Conservation (phyloP, 805 yeast genomes). For the Saturnispora besseyi region DNA sequence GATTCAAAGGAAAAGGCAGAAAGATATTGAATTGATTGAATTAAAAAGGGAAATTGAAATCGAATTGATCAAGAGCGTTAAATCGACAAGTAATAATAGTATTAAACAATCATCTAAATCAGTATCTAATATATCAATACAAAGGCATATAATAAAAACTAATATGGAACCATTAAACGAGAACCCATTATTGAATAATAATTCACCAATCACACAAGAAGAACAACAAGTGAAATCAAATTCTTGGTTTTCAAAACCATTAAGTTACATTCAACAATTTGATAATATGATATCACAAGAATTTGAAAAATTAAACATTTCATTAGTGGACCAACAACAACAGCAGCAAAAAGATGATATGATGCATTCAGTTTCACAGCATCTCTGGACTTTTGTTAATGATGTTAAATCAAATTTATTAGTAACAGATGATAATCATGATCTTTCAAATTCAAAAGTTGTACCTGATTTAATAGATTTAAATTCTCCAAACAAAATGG, state of each 20-base stretch:
- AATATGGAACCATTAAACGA: constrained; percentile 9
- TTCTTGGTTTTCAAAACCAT: constrained; percentile 39
- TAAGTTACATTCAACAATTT: constrained; percentile 54
- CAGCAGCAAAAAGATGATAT: constrained; percentile 23
- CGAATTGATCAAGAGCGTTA: constrained; percentile 36
- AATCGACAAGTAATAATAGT: constrained; percentile 2
- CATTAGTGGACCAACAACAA: constrained; percentile 21
- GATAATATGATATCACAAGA: constrained; percentile 60
- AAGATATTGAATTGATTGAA: constrained; percentile 41
- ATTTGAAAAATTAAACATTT: constrained; percentile 43
- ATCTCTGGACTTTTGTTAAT: constrained; percentile 43
- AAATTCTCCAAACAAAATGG: constrained; percentile 1
- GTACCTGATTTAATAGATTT: constrained; percentile 4
- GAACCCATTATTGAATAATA: constrained; percentile 20
- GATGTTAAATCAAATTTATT: constrained; percentile 34
- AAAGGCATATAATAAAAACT: constrained; percentile 12
- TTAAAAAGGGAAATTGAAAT: constrained; percentile 41
- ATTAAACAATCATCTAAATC: constrained; percentile 11
- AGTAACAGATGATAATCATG: constrained; percentile 10
- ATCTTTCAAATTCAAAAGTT: not conserved
- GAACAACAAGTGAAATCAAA: constrained; percentile 9
- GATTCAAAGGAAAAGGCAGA: constrained; percentile 29
- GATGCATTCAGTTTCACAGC: constrained; percentile 31
- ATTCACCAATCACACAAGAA: not conserved
- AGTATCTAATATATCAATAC: constrained; percentile 11